Conservation (phyloP, 257 asterid genomes). For the Salvia splendens region DNA sequence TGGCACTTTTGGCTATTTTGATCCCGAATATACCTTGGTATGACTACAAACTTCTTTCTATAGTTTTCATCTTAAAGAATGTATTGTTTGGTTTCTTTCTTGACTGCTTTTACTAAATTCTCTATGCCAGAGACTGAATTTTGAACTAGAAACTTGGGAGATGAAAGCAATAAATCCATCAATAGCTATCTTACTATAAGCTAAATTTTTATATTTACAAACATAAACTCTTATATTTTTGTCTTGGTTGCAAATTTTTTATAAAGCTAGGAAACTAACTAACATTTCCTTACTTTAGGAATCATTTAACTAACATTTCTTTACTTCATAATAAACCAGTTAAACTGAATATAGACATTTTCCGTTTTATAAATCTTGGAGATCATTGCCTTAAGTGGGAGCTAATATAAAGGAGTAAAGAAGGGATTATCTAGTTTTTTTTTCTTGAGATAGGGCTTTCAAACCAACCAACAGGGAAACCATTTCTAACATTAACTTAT, state of each 20-base stretch:
- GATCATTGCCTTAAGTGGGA: background rate
- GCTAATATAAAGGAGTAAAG: background rate
- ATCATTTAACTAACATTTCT: background rate
- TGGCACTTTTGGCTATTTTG: conserved; percentile 97
- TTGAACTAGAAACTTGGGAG: conserved; percentile 14
- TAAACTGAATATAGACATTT: background rate
- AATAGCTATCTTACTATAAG: background rate
- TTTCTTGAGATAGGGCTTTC: conserved; percentile 22
- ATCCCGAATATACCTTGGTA: conserved; percentile 97
- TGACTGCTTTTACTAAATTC: background rate
- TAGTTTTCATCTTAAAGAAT: conserved; percentile 3
- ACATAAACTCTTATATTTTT: background rate
- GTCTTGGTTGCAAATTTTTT: background rate
- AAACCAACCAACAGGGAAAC: conserved; percentile 6
- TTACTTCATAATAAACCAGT: background rate
- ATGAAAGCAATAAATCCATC: background rate
- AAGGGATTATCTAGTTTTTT: conserved; percentile 2
- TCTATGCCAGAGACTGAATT: background rate
- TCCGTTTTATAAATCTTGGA: background rate
- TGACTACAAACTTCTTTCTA: conserved; percentile 30
- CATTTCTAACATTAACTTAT: conserved; percentile 34
- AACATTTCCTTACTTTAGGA: background rate
- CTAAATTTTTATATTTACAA: background rate
- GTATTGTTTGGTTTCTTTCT: background rate
- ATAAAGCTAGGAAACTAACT: background rate